Evolutionary conservation across 225 moss, liverwort and hornwort genomes (phyloP), one percentile per base, ranked within the genome.

Genomic region (Rhytidiadelphus loreus): DNA sequence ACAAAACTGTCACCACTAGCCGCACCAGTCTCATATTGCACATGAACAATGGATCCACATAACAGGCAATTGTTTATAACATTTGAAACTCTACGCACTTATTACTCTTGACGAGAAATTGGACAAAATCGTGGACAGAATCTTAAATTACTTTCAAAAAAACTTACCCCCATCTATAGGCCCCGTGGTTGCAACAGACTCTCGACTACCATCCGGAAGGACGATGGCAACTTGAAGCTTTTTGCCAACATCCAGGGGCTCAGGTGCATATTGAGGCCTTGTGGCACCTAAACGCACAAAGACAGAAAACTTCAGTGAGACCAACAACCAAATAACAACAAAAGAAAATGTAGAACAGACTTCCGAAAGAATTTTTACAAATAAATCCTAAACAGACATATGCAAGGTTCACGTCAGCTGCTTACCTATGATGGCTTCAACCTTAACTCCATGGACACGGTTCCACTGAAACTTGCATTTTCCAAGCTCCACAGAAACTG

Each of bases 211-310:
- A 77, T 92, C 91, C 22, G 94, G 91, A 86, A 94, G 87, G 12
- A 25, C 39, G 35, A 94, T 52, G 46, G 86, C 87, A 80, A 88
- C 87, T 88, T 90, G 85, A 58, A 94, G 92, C 35, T 74, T 65
- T 80, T 91, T 94, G 16, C 94, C 92, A 64, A 91, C 91, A 89
- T 94, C 94, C 80, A 94, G 77, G 30, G 94, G 94, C 87, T 94
- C 94, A 53, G 94, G 92, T 61, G 94, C 92, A 84, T 94, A 94
- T 76, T 94, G 94, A 46, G 94, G 91, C 84, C 92, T 92, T n/a
- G 94, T 91, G 63, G 94, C 94, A 87, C 94, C 94, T 94, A 64
- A 13, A 80, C 13, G 30, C 44, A 82, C 43, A 84, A 61, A 66
- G 53, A 59, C 83, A 60, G 80, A 37, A 73, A 13, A 80, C 43